phyloP scores from a whole-genome alignment of 257 asterid genomes.

The Eustoma russellianum region DNA sequence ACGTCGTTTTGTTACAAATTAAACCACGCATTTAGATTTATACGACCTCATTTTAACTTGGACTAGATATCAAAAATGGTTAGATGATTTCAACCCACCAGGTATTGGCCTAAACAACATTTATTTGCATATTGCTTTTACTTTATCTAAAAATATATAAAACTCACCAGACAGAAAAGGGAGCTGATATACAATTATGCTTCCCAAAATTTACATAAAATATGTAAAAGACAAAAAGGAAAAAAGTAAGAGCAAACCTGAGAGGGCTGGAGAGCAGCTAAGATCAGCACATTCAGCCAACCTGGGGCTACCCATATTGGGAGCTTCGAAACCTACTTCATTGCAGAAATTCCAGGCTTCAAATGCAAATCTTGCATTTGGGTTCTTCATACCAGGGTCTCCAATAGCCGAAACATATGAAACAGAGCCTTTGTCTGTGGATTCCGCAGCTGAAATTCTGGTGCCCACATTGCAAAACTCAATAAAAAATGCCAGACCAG shows the following conservation, averaged over 20 bases:
- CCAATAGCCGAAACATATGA: constrained; percentile 54
- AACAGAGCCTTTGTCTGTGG: constrained; percentile 9
- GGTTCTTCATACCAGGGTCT: constrained; percentile 79
- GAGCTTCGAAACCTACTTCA: constrained; percentile 76
- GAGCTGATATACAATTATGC: too few species aligned
- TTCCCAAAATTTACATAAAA: too few species aligned
- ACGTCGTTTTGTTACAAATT: too few species aligned
- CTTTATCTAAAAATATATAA: too few species aligned
- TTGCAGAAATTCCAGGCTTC: constrained; percentile 96
- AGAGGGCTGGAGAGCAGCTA: constrained; percentile 17
- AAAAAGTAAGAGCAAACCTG: constrained; percentile 26
- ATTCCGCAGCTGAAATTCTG: constrained; percentile 8
- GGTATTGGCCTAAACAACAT: too few species aligned
- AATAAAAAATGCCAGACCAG: constrained; percentile 11
- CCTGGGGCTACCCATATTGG: constrained; percentile 79
- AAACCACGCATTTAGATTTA: too few species aligned
- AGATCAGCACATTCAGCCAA: constrained; percentile 82
- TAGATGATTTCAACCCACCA: too few species aligned
- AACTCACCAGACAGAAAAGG: too few species aligned
- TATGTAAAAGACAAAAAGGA: neutral
- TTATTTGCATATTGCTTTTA: too few species aligned
- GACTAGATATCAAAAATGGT: too few species aligned
- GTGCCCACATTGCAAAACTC: constrained; percentile 7
- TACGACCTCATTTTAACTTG: too few species aligned
- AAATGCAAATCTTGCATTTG: constrained; percentile 68